Evolutionary conservation across 345 rosid genomes (phyloP).

Genomic region (Lumnitzera littorea): DNA sequence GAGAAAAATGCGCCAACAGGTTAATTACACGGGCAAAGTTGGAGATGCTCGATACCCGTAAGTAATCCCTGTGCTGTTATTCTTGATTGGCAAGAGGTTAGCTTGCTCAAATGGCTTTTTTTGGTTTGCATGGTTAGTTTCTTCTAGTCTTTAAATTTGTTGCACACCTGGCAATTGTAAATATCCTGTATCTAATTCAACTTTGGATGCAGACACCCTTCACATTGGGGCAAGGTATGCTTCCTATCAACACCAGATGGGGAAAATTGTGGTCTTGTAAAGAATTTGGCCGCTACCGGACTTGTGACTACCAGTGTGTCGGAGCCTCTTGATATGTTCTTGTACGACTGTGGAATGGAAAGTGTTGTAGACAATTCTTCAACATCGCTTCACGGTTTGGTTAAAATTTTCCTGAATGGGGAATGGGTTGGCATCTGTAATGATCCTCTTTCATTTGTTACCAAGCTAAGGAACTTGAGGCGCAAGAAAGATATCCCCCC

Average conservation of each 20-base stretch:
- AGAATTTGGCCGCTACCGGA: conserved; percentile 75
- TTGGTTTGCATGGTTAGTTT: no score
- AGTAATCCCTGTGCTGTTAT: conserved; percentile 23
- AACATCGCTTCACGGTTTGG: conserved; percentile 34
- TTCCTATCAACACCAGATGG: conserved; percentile 94
- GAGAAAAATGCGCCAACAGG: conserved; percentile 82
- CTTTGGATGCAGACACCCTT: conserved; percentile 61
- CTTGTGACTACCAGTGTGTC: conserved; percentile 49
- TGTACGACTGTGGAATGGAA: conserved; percentile 66
- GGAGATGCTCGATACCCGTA: conserved; percentile 99
- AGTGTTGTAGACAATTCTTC: conserved; percentile 43
- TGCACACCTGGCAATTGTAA: no score
- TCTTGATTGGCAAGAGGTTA: no score
- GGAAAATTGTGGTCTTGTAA: conserved; percentile 97
- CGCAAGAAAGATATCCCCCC: conserved; percentile 49
- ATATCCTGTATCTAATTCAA: background rate
- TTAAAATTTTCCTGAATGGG: conserved; percentile 74
- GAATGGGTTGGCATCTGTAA: conserved; percentile 84
- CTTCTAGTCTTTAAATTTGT: no score
- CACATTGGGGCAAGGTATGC: conserved; percentile 98
- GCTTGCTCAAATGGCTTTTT: no score
- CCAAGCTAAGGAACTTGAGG: conserved; percentile 48
- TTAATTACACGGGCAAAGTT: conserved; percentile 81
- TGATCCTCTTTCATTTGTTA: conserved; percentile 48
- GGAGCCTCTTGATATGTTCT: conserved; percentile 37